phyloP scores from a whole-genome alignment of 768 basidiomycete species.

The Sporobolomyces roseus region DNA sequence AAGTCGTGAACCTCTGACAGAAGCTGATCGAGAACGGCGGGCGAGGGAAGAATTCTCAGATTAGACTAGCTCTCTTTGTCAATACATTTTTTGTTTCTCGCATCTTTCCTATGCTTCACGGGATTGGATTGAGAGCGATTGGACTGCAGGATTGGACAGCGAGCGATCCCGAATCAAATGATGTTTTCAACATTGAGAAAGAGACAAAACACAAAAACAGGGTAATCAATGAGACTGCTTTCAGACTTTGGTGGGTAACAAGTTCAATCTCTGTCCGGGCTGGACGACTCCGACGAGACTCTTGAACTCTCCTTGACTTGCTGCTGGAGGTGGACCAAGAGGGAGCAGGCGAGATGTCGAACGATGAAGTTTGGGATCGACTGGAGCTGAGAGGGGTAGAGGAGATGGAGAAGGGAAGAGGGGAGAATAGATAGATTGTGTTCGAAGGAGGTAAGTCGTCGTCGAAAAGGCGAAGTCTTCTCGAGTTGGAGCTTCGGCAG shows the following conservation, averaged over 20 bases:
- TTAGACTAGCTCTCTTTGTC: not conserved
- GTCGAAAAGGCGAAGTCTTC: not conserved
- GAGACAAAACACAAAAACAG: too few relatives aligned
- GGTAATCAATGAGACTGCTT: too few relatives aligned
- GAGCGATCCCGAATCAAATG: too few relatives aligned
- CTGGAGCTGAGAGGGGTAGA: not conserved
- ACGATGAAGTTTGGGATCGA: not conserved
- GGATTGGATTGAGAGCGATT: too few relatives aligned
- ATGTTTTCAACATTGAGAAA: too few relatives aligned
- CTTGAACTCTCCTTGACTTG: slow-evolving; percentile 6
- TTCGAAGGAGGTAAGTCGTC: slow-evolving; percentile 23
- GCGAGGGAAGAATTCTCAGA: slow-evolving; percentile 35
- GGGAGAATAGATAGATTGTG: slow-evolving; percentile 24
- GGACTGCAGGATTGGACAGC: too few relatives aligned
- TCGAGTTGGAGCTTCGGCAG: not conserved
- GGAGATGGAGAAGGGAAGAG: slow-evolving; percentile 11
- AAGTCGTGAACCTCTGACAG: not conserved
- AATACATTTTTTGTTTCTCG: not conserved
- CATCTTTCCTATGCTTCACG: too few relatives aligned
- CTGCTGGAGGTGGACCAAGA: slow-evolving; percentile 2
- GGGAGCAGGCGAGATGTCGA: not conserved
- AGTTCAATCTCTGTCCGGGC: slow-evolving; percentile 20
- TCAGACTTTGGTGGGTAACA: slow-evolving; percentile 22
- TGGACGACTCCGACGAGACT: slow-evolving; percentile 14
- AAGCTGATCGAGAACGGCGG: slow-evolving; percentile 16